Evolutionary conservation across 2,329 filamentous ascomycete species (phyloP).

Genomic region (Diaporthe capsici): DNA sequence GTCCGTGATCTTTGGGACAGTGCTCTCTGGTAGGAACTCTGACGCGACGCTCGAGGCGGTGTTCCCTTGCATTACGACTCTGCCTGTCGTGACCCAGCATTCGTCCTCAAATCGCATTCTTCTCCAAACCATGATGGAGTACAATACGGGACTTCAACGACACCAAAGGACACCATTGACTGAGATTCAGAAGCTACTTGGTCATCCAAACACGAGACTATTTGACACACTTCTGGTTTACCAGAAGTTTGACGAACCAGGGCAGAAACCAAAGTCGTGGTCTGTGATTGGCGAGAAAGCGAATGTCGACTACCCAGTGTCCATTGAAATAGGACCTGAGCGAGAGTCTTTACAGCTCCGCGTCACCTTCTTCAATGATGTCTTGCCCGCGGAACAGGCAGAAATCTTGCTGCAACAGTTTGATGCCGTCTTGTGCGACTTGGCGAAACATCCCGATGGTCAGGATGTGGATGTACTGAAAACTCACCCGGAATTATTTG

Average conservation of each 20-base stretch:
- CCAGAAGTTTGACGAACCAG: constrained; percentile 69
- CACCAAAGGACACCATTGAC: constrained; percentile 80
- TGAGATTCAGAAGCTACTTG: constrained; percentile 80
- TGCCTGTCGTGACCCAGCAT: constrained; percentile 78
- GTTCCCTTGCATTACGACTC: constrained; percentile 86
- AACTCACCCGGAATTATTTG: constrained; percentile 63
- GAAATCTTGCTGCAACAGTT: constrained; percentile 78
- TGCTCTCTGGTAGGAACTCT: constrained; percentile 80
- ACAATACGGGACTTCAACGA: constrained; percentile 75
- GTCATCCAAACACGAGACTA: constrained; percentile 72
- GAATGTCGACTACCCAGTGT: constrained; percentile 82
- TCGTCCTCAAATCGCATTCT: constrained; percentile 68
- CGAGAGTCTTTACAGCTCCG: constrained; percentile 69
- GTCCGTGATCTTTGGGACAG: constrained; percentile 82
- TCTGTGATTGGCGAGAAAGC: constrained; percentile 74
- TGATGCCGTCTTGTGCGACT: constrained; percentile 73
- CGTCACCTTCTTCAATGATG: constrained; percentile 74
- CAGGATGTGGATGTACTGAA: constrained; percentile 55
- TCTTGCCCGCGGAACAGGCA: constrained; percentile 79
- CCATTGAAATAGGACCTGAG: constrained; percentile 80
- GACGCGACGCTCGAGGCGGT: constrained; percentile 70
- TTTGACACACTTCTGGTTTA: constrained; percentile 92
- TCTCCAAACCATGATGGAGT: constrained; percentile 73
- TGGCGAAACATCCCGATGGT: constrained; percentile 65
- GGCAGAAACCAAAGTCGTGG: constrained; percentile 63